Evolutionary conservation across 257 asterid species (phyloP).

Genomic region (Nicotiana noctiflora): DNA sequence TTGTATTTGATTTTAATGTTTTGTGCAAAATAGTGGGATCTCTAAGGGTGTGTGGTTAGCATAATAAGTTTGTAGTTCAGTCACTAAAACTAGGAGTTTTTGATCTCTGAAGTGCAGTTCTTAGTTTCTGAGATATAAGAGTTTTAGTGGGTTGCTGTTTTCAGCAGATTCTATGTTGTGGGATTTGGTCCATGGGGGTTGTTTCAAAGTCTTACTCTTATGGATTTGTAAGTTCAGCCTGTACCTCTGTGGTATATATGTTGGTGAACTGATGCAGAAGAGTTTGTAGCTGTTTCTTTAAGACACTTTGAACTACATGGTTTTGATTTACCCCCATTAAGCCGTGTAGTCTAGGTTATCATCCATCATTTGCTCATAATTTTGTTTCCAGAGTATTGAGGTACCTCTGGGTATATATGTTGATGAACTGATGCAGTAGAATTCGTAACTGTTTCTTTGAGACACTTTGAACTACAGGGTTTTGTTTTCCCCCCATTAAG

Average conservation of each 20-base stretch:
- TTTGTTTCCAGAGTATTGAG: slow-evolving; percentile 55
- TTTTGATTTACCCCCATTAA: neutral
- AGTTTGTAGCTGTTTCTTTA: neutral
- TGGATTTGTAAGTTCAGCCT: neutral
- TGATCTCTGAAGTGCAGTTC: neutral
- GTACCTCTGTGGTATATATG: neutral
- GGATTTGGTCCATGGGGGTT: neutral
- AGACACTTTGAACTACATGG: neutral
- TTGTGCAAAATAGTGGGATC: neutral
- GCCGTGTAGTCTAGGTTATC: neutral
- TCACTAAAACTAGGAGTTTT: neutral
- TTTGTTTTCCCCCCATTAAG: neutral
- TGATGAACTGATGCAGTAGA: neutral
- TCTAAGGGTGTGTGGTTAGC: neutral
- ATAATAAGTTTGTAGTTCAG: neutral
- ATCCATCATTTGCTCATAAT: neutral
- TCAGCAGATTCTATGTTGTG: neutral
- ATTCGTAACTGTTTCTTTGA: neutral
- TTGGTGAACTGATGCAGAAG: neutral
- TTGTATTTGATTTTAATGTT: neutral
- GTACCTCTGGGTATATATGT: neutral
- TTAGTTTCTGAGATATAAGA: neutral
- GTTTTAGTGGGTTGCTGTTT: neutral
- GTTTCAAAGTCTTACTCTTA: neutral
- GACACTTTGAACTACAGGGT: neutral